Percentiles rank a stretch among this genome's conserved stretches.
phyloP scores from a whole-genome alignment of 1,284 basidiomycete species.

The Sphaerobolus stellatus region DNA sequence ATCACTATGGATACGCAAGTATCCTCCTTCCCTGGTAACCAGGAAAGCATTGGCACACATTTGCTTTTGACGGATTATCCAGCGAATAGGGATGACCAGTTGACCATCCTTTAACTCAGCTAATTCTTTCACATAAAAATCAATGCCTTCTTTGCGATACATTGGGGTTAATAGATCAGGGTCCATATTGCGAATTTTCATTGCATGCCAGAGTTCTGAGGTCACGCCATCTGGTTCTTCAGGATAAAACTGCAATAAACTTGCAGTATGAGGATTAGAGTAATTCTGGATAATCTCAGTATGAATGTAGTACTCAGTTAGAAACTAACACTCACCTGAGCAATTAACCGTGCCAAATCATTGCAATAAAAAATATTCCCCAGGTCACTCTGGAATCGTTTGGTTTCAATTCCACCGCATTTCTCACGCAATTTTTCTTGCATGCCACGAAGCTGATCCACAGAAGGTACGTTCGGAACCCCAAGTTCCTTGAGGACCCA shows the following conservation, averaged over 20 bases:
- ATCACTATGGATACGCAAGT: no score
- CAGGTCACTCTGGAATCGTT: slow-evolving; percentile 15
- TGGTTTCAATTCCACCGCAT: slow-evolving; percentile 26
- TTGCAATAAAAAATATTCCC: slow-evolving; percentile 32
- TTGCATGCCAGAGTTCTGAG: slow-evolving; percentile 25
- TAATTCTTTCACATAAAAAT: slow-evolving; percentile 29
- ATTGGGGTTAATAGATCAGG: slow-evolving; percentile 18
- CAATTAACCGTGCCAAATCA: slow-evolving; percentile 21
- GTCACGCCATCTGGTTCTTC: no score
- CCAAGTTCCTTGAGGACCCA: no score
- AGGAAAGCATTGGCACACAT: no score
- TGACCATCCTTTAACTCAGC: slow-evolving; percentile 11
- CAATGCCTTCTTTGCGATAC: slow-evolving; percentile 5
- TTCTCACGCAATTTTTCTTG: slow-evolving; percentile 24
- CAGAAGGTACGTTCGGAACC: no score
- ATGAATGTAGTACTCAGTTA: no score
- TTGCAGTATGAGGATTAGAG: slow-evolving; percentile 27
- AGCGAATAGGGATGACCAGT: slow-evolving; percentile 30
- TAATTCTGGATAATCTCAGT: slow-evolving; percentile 26
- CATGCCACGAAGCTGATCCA: slow-evolving; percentile 28
- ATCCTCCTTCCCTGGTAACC: no score
- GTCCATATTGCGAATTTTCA: slow-evolving; percentile 24
- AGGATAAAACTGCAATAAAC: slow-evolving; percentile 28
- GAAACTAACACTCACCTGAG: slow-evolving; percentile 23
- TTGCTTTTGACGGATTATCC: no score